These are phyloP conservation scores for Pulveroboletus ravenelii DNA, from an alignment of 768 basidiomycete species.

Conservation along the genomic window DNA sequence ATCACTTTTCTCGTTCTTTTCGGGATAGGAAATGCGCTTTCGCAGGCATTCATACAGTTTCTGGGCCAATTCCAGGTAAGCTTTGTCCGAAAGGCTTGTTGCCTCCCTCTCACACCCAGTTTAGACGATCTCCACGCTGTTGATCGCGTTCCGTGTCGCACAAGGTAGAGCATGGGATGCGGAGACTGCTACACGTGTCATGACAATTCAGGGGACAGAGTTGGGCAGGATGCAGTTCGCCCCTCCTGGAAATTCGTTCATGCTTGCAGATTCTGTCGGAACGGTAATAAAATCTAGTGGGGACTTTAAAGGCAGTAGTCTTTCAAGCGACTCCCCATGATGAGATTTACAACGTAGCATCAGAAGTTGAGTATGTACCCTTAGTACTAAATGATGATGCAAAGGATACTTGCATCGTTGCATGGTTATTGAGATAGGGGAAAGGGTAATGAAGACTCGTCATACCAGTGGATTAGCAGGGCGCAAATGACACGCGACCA, in stretches of 20 bases:
- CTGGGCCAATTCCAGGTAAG: conserved; percentile 28
- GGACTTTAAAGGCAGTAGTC: not conserved
- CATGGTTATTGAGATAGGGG: too few relatives aligned
- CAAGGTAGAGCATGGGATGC: conserved; percentile 4
- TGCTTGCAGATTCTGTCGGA: not conserved
- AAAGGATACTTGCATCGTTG: too few relatives aligned
- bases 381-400: too few relatives aligned
- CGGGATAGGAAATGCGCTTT: conserved; percentile 13
- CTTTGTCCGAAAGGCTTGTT: too few relatives aligned
- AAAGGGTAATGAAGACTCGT: too few relatives aligned
- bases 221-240: not conserved
- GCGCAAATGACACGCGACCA: too few relatives aligned
- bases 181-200: conserved; percentile 1
- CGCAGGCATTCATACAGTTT: conserved; percentile 28
- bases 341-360: too few relatives aligned
- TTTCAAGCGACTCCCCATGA: too few relatives aligned
- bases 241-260: not conserved
- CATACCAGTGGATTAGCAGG: too few relatives aligned
- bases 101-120: not conserved
- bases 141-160: conserved; percentile 6
- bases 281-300: not conserved
- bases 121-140: conserved; percentile 1
- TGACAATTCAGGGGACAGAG: not conserved
- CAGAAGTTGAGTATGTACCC: too few relatives aligned
- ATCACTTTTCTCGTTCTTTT: conserved; percentile 31